phyloP scores from a whole-genome alignment of 1,139 yeast species.

The Pneumocystis murina region DNA sequence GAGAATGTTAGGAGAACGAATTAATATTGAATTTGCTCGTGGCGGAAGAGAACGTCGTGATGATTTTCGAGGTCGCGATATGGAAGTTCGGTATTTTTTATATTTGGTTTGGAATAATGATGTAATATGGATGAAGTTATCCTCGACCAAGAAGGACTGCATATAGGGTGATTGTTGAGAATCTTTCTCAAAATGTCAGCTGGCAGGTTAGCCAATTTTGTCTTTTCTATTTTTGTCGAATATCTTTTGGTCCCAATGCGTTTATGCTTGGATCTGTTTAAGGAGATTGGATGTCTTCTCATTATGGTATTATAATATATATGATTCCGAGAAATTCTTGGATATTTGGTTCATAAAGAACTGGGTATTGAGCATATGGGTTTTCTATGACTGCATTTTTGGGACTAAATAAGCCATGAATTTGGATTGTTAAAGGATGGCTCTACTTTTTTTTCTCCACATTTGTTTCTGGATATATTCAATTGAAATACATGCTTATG shows the following conservation, averaged over 20 bases:
- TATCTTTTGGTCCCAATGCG: slow-evolving; percentile 2
- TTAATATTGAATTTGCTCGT: slow-evolving; percentile 25
- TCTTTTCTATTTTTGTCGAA: slow-evolving; percentile 8
- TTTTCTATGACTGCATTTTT: slow-evolving; percentile 2
- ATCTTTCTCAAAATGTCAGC: slow-evolving; percentile 18
- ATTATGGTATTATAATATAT: neutral
- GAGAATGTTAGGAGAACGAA: slow-evolving; percentile 22
- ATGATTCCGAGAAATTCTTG: neutral
- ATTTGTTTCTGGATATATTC: slow-evolving; percentile 4
- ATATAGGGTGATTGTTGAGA: slow-evolving; percentile 18
- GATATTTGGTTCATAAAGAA: neutral
- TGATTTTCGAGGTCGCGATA: slow-evolving; percentile 8
- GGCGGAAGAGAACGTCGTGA: slow-evolving; percentile 18
- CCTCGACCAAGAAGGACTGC: slow-evolving; percentile 18
- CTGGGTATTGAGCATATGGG: neutral
- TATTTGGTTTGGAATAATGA: slow-evolving; percentile 5
- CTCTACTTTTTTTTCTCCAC: slow-evolving; percentile 9
- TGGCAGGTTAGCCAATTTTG: slow-evolving; percentile 20
- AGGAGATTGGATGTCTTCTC: neutral
- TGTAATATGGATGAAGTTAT: slow-evolving; percentile 15
- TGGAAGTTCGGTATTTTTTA: slow-evolving; percentile 14
- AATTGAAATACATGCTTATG: slow-evolving; percentile 3
- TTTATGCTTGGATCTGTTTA: neutral
- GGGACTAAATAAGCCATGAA: slow-evolving; percentile 1
- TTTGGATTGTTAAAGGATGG: neutral